phyloP scores from a whole-genome alignment of 2,329 filamentous ascomycete genomes.

The Aspergillus pseudoviridinutans region DNA sequence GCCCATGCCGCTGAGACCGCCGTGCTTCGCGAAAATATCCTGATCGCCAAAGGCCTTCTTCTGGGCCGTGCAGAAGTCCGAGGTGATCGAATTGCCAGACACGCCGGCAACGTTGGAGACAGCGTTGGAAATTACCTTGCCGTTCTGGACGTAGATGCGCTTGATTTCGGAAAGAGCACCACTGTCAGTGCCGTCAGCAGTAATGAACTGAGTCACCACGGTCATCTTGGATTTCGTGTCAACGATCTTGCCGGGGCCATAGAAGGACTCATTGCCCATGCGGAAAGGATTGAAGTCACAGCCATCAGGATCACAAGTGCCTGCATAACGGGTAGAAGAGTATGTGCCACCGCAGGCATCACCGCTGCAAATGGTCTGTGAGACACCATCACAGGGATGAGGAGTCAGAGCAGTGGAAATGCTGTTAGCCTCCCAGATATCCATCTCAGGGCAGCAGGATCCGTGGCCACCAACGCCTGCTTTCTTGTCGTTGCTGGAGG shows the following conservation, averaged over 20 bases:
- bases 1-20: slow-evolving; percentile 54
- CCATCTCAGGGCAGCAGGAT: slow-evolving; percentile 64
- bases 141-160: slow-evolving; percentile 63
- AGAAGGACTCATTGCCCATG: slow-evolving; percentile 60
- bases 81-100: slow-evolving; percentile 52
- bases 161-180: slow-evolving; percentile 58
- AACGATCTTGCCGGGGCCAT: slow-evolving; percentile 55
- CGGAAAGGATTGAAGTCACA: slow-evolving; percentile 69
- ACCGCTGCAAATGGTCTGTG: slow-evolving; percentile 49
- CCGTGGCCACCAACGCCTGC: slow-evolving; percentile 51
- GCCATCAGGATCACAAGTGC: slow-evolving; percentile 64
- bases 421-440: slow-evolving; percentile 67
- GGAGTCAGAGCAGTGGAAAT: slow-evolving; percentile 62
- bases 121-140: slow-evolving; percentile 55
- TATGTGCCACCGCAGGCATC: slow-evolving; percentile 51
- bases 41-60: slow-evolving; percentile 54
- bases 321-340: slow-evolving; percentile 52
- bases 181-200: slow-evolving; percentile 43
- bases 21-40: slow-evolving; percentile 50
- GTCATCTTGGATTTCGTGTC: slow-evolving; percentile 59
- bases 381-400: slow-evolving; percentile 55
- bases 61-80: slow-evolving; percentile 54
- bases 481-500: slow-evolving; percentile 52
- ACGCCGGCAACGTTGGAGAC: slow-evolving; percentile 44
- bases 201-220: slow-evolving; percentile 65